phyloP scores from a whole-genome alignment of 2,329 filamentous ascomycete genomes.

The Leptosphaerulina australis region DNA sequence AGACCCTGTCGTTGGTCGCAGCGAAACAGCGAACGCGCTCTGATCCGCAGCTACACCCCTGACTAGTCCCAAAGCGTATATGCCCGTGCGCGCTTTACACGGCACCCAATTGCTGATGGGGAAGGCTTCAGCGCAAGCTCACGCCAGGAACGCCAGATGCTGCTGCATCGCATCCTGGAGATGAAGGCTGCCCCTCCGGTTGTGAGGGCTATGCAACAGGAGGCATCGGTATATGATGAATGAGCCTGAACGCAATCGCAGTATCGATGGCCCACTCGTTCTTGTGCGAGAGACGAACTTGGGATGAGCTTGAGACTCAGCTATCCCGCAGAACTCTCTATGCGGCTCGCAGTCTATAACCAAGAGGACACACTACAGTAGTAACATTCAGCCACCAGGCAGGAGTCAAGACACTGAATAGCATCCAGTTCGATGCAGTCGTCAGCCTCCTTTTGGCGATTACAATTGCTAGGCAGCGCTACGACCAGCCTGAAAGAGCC shows the following conservation, averaged over 20 bases:
- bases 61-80: conserved; percentile 29
- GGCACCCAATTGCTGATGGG: conserved; percentile 13
- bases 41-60: conserved; percentile 35
- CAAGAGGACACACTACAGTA: background rate
- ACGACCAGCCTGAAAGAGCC: too few relatives aligned
- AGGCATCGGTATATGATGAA: background rate
- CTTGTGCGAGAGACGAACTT: conserved; percentile 1
- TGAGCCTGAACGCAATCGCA: background rate
- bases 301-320: conserved; percentile 6
- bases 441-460: background rate
- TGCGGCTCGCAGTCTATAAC: background rate
- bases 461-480: background rate
- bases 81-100: conserved; percentile 16
- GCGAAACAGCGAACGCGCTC: conserved; percentile 30
- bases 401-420: conserved; percentile 9
- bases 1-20: conserved; percentile 23
- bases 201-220: background rate
- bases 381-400: conserved; percentile 5
- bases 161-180: conserved; percentile 11
- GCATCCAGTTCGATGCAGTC: background rate
- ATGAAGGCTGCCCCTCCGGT: conserved; percentile 6
- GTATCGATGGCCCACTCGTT: conserved; percentile 12
- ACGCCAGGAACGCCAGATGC: conserved; percentile 15
- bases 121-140: conserved; percentile 15
- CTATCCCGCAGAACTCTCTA: background rate